Base-by-base conservation (phyloP, 139 green algal species). In the Mesotaenium endlicherianum region DNA sequence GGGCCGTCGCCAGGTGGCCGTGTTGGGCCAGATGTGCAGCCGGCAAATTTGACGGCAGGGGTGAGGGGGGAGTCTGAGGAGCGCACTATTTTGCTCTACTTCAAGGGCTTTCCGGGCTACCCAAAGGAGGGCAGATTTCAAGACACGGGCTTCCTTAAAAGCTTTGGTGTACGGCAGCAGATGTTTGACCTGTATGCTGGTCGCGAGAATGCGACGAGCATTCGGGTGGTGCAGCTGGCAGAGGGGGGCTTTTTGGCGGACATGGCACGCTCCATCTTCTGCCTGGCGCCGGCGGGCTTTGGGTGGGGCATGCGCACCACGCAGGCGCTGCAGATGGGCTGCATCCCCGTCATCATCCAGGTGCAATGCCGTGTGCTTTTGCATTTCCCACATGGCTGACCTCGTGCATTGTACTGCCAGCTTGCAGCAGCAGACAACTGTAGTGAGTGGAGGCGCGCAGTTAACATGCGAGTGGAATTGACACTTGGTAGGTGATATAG, bases 271-370 rank as follows among this genome's bases (percentile, higher is more conserved):
- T 85, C 79, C 5, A 26, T 71, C 0, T 90, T 90, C 72, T 90
- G 86, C 72, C 82, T 90, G 20, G 86, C 71, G 49, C 86, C 82
- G 20, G 30, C 72, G 3, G 86, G 86, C 16, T 30, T 64, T 14
- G 86, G 86, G 1, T 90, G 82, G 82, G 82, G 86, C 49, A 84
- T 64, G 30, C 41, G 86, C 42, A 20, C 78, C 1, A 43, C 42
- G 8, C 39, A 80, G 2, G 43, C 31, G 3, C 75, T 86, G 1
- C 36, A 58, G n/a, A 71, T 86, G 43, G 86, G 82, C 81, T 90
- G 86, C 86, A 90, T 90, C 31, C 86, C 86, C 41, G 86, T 90
- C 71, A 80, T 90, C 80, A 83, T 90, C 53, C 81, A 88, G 68
- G 85, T 81, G 72, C 47, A n/a, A n/a, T n/a, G n/a, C n/a, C n/a